Evolutionary conservation across 2,329 filamentous ascomycete genomes (phyloP), one percentile per base, ranked within the genome.

Genomic region (Hypomyces perniciosus): DNA sequence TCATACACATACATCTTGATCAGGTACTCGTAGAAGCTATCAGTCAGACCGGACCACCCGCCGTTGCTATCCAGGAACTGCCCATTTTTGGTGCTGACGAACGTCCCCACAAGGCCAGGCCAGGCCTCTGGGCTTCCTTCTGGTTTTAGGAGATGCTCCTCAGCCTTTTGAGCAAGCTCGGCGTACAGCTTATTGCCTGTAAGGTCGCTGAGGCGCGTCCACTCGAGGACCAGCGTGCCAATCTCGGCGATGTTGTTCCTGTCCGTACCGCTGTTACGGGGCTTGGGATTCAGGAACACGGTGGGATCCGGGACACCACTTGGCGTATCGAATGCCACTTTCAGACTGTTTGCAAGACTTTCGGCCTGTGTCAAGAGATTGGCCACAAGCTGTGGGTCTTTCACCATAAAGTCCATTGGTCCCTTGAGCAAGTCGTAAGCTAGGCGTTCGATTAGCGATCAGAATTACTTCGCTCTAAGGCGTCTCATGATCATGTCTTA

Each of bases 1-100:
- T 92, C 85, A 65, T 95, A 95, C 49, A 92, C 68, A 61, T 84
- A 95, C 87, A 93, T 92, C 73, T 95, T 95, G 67, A 95, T 85
- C 31, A 95, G 78, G 61, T 95, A 95, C 69, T 95, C 89, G 70
- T 95, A 95, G 70, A 85, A 95, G 40, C 83, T 88, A 66, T 95
- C 89, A 30, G 79, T 79, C 6, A 86, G 85, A 46, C 85, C 88
- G 37, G 80, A 79, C 89, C 89, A 95, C 41, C 87, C 86, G 46
- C 90, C 89, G 2, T 58, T 61, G 27, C 77, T 77, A 62, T 92
- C 80, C 10, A 78, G 58, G 58, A 95, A 92, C 6, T 72, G 60
- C 20, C 90, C 90, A 4, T 79, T 82, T 1, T 70, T 62, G 54
- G 89, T 76, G 57, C 82, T 74, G 37, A 95, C 77, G 44, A 79